Evolutionary conservation across 768 basidiomycete species (phyloP).

Genomic region (Gymnopilus dilepis): DNA sequence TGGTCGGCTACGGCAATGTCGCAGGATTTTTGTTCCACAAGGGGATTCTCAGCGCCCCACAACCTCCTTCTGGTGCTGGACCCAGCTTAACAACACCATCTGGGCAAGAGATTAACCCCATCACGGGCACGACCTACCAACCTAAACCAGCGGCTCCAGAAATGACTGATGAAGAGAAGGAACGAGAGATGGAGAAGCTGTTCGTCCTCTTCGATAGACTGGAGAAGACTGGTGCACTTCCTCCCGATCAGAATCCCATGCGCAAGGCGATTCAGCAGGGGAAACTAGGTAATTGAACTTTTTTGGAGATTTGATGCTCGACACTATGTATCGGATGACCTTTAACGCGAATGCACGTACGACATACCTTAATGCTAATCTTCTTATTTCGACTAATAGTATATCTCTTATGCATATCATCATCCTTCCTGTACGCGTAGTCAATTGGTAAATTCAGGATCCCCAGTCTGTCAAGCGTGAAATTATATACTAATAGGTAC

Average conservation of each 20-base stretch:
- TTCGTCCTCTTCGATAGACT: constrained; percentile 92
- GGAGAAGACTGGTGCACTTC: constrained; percentile 74
- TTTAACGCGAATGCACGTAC: background rate
- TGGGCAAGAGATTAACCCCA: constrained; percentile 73
- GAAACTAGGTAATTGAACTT: constrained; percentile 23
- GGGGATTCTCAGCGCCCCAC: constrained; percentile 70
- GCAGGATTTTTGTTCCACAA: constrained; percentile 95
- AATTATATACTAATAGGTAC: background rate
- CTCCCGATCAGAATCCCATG: constrained; percentile 71
- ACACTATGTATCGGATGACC: constrained; percentile 6
- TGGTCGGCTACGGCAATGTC: constrained; percentile 94
- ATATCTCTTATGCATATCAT: constrained; percentile 2
- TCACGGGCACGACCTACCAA: constrained; percentile 74
- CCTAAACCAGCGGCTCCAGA: constrained; percentile 44
- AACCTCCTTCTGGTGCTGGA: constrained; percentile 32
- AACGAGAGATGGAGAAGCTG: constrained; percentile 88
- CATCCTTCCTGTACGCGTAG: constrained; percentile 1
- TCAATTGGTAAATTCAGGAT: background rate
- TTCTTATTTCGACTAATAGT: constrained; percentile 4
- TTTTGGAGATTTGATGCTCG: background rate
- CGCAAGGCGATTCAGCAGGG: constrained; percentile 65
- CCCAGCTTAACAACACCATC: constrained; percentile 38
- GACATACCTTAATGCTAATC: constrained; percentile 7
- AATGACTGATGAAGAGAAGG: constrained; percentile 97
- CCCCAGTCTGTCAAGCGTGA: background rate